Base-by-base conservation (phyloP, 2,329 filamentous ascomycete species). In the Phoma sp. region DNA sequence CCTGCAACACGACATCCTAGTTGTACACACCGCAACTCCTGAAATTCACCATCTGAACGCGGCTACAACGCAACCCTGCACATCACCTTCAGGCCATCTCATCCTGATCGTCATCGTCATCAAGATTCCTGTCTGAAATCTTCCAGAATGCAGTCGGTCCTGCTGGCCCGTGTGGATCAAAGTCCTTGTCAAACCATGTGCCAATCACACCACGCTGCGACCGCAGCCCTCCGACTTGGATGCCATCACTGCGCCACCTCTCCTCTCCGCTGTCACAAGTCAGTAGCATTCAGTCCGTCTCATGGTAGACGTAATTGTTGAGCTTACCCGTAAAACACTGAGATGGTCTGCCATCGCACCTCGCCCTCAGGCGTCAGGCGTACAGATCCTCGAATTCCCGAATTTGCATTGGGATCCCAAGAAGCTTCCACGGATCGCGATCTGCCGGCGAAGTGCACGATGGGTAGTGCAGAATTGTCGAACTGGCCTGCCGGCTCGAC, bases 101-200 rank as follows among this genome's bases (percentile, higher is more conserved):
- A 24, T 38, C 53, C 0, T 60, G 60, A 15, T 63, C 58, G 3
- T 60, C 61, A 12, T 58, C 57, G 4, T n/a, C 55, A 7, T 50
- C 50, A 0, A 51, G 8, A 1, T 39, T 47, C 9, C 53, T 49
- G 61, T 89, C 85, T 38, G 80, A 83, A 10, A 88, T 78, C 74
- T 93, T 93, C 89, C 90, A 94, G 66, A 91, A 92, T 0, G 87
- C 88, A 1, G 88, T 91, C 1, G 90, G 90, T 0, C 90, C 90
- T 2, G 83, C 88, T 0, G 90, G 90, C 0, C 90, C 89, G 63
- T 88, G 84, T 1, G 78, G 71, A 58, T 90, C 86, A 63, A 84
- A 88, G 70, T 91, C 85, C 63, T 86, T 88, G 65, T 91, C 89
- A 65, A 92, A 93, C 90, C 90, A 94, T 46, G 85, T 88, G 0